Evolutionary conservation across 805 yeast species (phyloP).

Genomic region (Candida piceae): DNA sequence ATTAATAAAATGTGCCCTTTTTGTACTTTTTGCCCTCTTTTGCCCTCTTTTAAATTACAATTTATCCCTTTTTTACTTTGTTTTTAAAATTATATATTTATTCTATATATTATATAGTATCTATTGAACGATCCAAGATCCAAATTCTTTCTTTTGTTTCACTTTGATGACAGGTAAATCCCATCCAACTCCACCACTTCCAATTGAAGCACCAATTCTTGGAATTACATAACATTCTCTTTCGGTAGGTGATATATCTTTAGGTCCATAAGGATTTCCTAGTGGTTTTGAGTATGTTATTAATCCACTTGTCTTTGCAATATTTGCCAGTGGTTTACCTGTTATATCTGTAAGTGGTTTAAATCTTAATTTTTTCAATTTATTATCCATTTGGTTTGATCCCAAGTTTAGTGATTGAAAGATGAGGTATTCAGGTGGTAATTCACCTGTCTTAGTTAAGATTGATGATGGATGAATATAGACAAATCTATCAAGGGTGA

Average conservation of each 20-base stretch:
- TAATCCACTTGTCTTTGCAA: conserved; percentile 68
- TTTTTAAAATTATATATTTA: too few species aligned
- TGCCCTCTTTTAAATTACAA: too few species aligned
- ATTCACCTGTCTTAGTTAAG: conserved; percentile 50
- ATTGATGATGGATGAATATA: conserved; percentile 80
- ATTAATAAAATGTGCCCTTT: too few species aligned
- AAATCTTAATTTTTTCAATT: conserved; percentile 50
- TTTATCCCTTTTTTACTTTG: too few species aligned
- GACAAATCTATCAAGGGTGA: conserved; percentile 48
- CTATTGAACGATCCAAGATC: conserved; percentile 54
- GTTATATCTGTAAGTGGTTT: conserved; percentile 70
- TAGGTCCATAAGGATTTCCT: conserved; percentile 86
- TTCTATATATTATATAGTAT: too few species aligned
- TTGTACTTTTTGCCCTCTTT: too few species aligned
- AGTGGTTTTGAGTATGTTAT: conserved; percentile 86
- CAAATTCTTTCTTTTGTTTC: conserved; percentile 58
- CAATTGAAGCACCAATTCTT: conserved; percentile 77
- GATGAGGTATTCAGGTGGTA: conserved; percentile 77
- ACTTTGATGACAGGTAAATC: conserved; percentile 81
- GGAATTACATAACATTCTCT: conserved; percentile 91
- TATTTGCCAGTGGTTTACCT: conserved; percentile 70
- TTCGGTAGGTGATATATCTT: conserved; percentile 55
- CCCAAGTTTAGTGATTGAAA: conserved; percentile 63
- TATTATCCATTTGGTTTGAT: conserved; percentile 39
- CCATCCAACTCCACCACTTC: conserved; percentile 87